A percentile compares a stretch with the other conserved stretches of the same genome.
Evolutionary conservation across 73 alveolate genomes (phyloP).

Genomic region (Paraurostyla sp.): DNA sequence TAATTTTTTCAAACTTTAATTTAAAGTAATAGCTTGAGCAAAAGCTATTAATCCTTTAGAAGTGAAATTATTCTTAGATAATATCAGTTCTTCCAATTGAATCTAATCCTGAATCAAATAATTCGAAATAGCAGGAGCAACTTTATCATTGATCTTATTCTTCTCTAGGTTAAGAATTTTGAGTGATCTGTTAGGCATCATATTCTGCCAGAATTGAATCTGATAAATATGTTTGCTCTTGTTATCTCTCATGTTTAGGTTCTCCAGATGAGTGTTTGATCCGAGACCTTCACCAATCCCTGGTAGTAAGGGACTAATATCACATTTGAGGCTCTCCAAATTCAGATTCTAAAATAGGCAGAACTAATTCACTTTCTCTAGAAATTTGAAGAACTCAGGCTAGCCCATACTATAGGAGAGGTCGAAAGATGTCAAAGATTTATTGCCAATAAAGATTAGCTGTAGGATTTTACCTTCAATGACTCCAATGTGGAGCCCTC

Average conservation of each 20-base stretch:
- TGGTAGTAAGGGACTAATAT: neutral
- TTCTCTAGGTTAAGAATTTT: neutral
- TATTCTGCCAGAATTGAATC: neutral
- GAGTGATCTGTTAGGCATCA: neutral
- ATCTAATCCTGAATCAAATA: neutral
- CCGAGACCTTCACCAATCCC: conserved; percentile 4
- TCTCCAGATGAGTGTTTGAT: neutral
- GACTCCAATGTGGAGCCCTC: conserved; percentile 14
- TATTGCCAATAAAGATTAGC: neutral
- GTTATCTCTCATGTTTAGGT: conserved; percentile 12
- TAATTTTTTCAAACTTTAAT: neutral
- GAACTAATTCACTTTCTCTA: neutral
- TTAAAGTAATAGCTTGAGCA: neutral
- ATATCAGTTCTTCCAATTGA: neutral
- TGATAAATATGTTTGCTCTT: neutral
- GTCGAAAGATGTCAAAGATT: neutral
- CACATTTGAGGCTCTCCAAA: neutral
- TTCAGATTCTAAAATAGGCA: neutral
- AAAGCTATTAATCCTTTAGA: neutral
- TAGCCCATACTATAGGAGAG: neutral
- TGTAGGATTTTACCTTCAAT: conserved; percentile 29
- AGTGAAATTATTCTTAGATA: neutral
- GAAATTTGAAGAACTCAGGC: neutral
- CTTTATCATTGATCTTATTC: neutral
- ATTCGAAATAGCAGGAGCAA: neutral